These are phyloP conservation scores for Chrysosporium queenslandicum DNA, from an alignment of 2,329 filamentous ascomycete species.

Conservation along the genomic window DNA sequence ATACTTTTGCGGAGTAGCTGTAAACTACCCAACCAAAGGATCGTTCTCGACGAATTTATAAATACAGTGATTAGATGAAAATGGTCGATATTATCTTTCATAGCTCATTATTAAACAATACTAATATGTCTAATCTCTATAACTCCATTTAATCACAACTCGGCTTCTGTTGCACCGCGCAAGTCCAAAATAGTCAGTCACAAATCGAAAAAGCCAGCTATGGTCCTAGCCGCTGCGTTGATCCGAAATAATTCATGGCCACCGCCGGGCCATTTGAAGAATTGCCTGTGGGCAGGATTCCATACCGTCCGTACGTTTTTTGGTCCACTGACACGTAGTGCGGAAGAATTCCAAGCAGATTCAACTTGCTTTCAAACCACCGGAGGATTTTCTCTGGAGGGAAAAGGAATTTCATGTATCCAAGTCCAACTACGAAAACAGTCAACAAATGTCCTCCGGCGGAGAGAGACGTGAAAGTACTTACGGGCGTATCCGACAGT, in stretches of 20 bases:
- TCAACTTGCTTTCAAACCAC: slow-evolving; percentile 81
- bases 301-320: slow-evolving; percentile 89
- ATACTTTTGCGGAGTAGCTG: too few species aligned
- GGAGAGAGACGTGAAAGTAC: slow-evolving; percentile 25
- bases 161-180: background rate
- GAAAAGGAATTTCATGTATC: slow-evolving; percentile 78
- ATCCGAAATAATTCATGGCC: slow-evolving; percentile 51
- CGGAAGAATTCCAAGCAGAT: slow-evolving; percentile 70
- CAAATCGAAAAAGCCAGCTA: slow-evolving; percentile 26
- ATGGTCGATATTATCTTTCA: too few species aligned
- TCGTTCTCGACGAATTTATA: too few species aligned
- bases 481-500: slow-evolving; percentile 74
- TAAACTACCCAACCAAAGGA: too few species aligned
- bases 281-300: slow-evolving; percentile 60
- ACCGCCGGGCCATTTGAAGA: slow-evolving; percentile 25
- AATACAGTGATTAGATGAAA: too few species aligned
- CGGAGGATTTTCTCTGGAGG: slow-evolving; percentile 80
- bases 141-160: too few species aligned
- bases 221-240: slow-evolving; percentile 58
- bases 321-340: slow-evolving; percentile 93
- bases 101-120: slow-evolving; percentile 7
- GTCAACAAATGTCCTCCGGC: background rate
- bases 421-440: slow-evolving; percentile 58
- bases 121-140: background rate
- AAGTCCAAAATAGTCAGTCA: background rate